These are phyloP conservation scores for Stenogyne calaminthoides DNA, from an alignment of 305 asterid species.

Conservation along the genomic window DNA sequence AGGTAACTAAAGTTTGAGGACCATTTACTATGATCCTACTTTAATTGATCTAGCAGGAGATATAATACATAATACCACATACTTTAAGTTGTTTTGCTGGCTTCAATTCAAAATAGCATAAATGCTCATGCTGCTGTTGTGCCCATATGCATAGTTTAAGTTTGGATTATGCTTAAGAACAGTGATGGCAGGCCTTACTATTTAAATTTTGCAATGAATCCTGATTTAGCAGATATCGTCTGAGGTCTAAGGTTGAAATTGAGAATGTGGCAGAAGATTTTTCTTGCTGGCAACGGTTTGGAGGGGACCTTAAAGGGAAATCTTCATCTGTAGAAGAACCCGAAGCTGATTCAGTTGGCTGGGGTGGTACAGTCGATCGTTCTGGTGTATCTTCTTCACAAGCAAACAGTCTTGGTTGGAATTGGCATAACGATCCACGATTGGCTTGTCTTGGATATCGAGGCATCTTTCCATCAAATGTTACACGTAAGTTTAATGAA, in stretches of 20 bases:
- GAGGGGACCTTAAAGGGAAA: too few relatives aligned
- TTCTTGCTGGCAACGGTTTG: too few relatives aligned
- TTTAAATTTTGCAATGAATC: conserved; percentile 8
- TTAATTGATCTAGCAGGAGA: background rate
- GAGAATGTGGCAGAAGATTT: conserved; percentile 59
- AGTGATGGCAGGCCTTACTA: background rate
- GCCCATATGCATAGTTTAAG: background rate
- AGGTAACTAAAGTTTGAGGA: background rate
- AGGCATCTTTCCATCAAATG: conserved; percentile 74
- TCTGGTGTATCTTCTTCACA: too few relatives aligned
- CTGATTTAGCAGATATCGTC: conserved; percentile 57
- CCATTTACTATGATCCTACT: background rate
- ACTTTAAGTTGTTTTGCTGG: background rate
- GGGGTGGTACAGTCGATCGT: too few relatives aligned
- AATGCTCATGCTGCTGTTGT: background rate
- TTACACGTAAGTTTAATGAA: conserved; percentile 54
- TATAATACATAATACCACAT: background rate
- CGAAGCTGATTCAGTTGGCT: too few relatives aligned
- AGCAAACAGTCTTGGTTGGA: conserved; percentile 69
- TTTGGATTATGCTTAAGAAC: conserved; percentile 11
- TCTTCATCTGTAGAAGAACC: too few relatives aligned
- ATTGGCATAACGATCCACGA: conserved; percentile 84
- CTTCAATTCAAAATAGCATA: background rate
- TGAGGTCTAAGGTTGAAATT: conserved; percentile 86
- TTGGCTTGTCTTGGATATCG: conserved; percentile 82